A percentile compares a stretch with the other conserved stretches of the same genome.
Conservation (phyloP, 1,284 basidiomycete genomes). For the Trametes polyzona region DNA sequence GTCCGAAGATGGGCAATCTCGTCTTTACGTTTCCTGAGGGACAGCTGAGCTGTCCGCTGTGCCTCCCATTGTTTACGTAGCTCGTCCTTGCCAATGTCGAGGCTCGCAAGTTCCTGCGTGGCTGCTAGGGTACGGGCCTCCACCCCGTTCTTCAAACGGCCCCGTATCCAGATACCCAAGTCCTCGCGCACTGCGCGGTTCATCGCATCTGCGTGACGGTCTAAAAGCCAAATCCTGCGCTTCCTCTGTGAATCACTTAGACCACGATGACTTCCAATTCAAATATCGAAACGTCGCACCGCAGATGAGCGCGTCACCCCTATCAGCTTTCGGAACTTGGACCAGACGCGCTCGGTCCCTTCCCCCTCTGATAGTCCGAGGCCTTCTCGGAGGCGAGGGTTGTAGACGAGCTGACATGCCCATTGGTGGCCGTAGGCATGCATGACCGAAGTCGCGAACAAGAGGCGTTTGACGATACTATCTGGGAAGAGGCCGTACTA, state of each 20-base stretch:
- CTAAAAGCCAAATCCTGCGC: slow-evolving; percentile 13
- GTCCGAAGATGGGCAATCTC: not conserved
- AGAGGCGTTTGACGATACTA: slow-evolving; percentile 27
- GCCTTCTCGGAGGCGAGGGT: slow-evolving; percentile 36
- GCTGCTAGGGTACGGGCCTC: not conserved
- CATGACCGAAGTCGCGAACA: slow-evolving; percentile 43
- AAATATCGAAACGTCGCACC: slow-evolving; percentile 7
- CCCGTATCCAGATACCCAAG: slow-evolving; percentile 6
- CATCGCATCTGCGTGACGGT: slow-evolving; percentile 9
- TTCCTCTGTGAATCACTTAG: no score
- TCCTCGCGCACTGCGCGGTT: slow-evolving; percentile 5
- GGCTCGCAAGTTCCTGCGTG: not conserved
- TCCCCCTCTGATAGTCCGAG: slow-evolving; percentile 42
- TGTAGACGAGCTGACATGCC: slow-evolving; percentile 44
- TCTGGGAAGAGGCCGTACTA: slow-evolving; percentile 38
- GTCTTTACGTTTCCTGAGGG: slow-evolving; percentile 34
- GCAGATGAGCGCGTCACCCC: slow-evolving; percentile 35
- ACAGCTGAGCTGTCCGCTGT: slow-evolving; percentile 37
- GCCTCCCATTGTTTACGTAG: slow-evolving; percentile 37
- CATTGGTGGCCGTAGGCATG: slow-evolving; percentile 47
- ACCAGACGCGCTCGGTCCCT: slow-evolving; percentile 43
- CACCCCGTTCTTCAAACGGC: not conserved
- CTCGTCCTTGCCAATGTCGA: slow-evolving; percentile 13
- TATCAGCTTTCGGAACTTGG: slow-evolving; percentile 35
- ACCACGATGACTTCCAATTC: no score